These are phyloP conservation scores for Penicillium sumatraense DNA, from an alignment of 2,329 filamentous ascomycete species.

Conservation along the genomic window DNA sequence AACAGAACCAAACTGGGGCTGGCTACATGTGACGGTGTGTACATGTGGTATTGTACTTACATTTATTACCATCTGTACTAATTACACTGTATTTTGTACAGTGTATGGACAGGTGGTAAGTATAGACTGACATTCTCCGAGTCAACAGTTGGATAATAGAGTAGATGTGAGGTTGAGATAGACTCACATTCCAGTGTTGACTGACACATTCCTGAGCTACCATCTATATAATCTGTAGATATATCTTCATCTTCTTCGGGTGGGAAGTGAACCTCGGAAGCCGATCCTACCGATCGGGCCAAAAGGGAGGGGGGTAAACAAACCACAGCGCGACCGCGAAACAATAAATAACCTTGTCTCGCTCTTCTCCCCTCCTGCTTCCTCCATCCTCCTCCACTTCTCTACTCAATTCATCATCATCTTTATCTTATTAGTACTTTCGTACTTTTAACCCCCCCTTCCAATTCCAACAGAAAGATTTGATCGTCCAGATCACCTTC, in stretches of 20 bases:
- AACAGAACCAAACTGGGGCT: not conserved
- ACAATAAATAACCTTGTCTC: conserved; percentile 32
- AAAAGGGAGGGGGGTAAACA: conserved; percentile 29
- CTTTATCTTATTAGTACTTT: not conserved
- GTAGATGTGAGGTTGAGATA: not conserved
- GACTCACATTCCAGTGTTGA: conserved; percentile 1
- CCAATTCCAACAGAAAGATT: conserved; percentile 23
- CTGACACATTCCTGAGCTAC: conserved; percentile 8
- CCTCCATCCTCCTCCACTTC: conserved; percentile 13
- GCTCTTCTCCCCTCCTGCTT: conserved; percentile 13
- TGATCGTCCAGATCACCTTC: conserved; percentile 26
- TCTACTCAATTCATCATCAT: not conserved
- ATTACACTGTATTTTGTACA: not conserved
- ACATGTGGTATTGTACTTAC: not conserved
- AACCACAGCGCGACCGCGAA: conserved; percentile 13
- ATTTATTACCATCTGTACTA: too few relatives aligned
- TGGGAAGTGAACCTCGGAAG: conserved; percentile 16
- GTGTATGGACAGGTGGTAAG: not conserved
- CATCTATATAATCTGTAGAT: not conserved
- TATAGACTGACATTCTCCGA: not conserved
- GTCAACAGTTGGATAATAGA: not conserved
- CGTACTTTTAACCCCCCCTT: not conserved
- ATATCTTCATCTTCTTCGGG: not conserved
- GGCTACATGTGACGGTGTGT: conserved; percentile 2
- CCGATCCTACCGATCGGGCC: conserved; percentile 22